A percentile compares a stretch with the other conserved stretches of the same genome.
Evolutionary conservation across 805 yeast genomes (phyloP).

Genomic region (Metahyphopichia silvanorum): DNA sequence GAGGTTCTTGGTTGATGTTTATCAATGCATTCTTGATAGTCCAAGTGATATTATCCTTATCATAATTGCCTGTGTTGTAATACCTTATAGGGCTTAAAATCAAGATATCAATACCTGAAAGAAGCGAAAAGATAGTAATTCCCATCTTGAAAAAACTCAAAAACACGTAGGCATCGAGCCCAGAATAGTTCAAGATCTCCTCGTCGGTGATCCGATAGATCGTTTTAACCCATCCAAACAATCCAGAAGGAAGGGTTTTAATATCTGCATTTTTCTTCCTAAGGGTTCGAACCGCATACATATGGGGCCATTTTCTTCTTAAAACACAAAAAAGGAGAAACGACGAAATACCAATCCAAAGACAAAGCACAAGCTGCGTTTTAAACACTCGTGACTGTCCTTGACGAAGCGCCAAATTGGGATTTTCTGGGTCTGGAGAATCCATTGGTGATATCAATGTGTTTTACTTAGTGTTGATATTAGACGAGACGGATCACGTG

Average conservation of each 20-base stretch:
- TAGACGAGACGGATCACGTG: too few relatives aligned
- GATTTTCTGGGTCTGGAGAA: conserved; percentile 10
- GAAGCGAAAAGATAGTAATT: conserved; percentile 60
- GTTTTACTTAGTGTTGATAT: conserved; percentile 58
- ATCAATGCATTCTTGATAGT: conserved; percentile 5
- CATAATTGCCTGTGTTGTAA: conserved; percentile 42
- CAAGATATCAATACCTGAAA: conserved; percentile 55
- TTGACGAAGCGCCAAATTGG: conserved; percentile 13
- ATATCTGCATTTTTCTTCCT: conserved; percentile 38
- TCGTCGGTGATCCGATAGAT: conserved; percentile 65
- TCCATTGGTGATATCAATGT: conserved; percentile 55
- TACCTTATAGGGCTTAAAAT: conserved; percentile 37
- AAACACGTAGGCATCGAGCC: conserved; percentile 77
- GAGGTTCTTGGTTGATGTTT: conserved; percentile 10
- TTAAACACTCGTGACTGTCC: conserved; percentile 52
- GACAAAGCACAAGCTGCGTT: conserved; percentile 51
- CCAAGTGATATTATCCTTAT: conserved; percentile 31
- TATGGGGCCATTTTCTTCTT: conserved; percentile 53
- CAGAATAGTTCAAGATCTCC: conserved; percentile 81
- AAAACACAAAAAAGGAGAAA: conserved; percentile 49
- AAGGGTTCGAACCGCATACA: conserved; percentile 54
- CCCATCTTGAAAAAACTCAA: conserved; percentile 56
- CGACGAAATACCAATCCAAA: conserved; percentile 42
- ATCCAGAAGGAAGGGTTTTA: conserved; percentile 41
- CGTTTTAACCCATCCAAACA: conserved; percentile 77